These are phyloP conservation scores for Agrocybe praecox DNA, from an alignment of 768 basidiomycete genomes.

Conservation along the genomic window DNA sequence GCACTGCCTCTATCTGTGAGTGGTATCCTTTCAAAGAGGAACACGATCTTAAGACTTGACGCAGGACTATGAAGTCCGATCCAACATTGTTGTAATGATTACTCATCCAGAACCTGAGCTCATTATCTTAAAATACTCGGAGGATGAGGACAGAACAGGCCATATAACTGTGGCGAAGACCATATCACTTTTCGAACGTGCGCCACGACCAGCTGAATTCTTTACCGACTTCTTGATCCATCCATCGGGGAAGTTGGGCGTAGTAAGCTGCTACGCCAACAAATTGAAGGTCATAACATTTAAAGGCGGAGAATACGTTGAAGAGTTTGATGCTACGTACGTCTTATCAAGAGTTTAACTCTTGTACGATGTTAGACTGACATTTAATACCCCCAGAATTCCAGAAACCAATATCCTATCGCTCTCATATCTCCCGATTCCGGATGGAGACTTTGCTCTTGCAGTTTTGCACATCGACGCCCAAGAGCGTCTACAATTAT, in stretches of 20 bases:
- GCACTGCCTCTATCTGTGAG: constrained; percentile 57
- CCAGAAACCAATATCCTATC: constrained; percentile 71
- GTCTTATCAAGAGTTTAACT: constrained; percentile 24
- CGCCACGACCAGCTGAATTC: constrained; percentile 68
- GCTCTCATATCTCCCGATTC: constrained; percentile 58
- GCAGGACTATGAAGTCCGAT: constrained; percentile 36
- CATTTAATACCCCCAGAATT: constrained; percentile 38
- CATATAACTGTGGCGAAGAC: constrained; percentile 43
- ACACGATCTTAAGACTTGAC: constrained; percentile 13
- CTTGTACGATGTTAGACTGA: constrained; percentile 2
- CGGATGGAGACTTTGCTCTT: constrained; percentile 48
- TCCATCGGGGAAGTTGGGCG: constrained; percentile 58
- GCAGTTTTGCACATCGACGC: constrained; percentile 73
- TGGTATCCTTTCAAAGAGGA: constrained; percentile 4
- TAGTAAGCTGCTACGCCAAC: constrained; percentile 69
- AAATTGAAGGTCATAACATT: constrained; percentile 68
- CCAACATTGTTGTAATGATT: constrained; percentile 65
- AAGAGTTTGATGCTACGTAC: constrained; percentile 67
- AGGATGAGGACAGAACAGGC: constrained; percentile 32
- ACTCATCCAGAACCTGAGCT: constrained; percentile 80
- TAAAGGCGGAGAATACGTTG: constrained; percentile 52
- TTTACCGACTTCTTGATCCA: constrained; percentile 71
- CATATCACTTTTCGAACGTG: constrained; percentile 57
- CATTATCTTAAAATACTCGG: constrained; percentile 58
- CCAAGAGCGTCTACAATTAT: constrained; percentile 60